Evolutionary conservation across 805 yeast genomes (phyloP).

Genomic region (Zygotorulaspora chibaensis): DNA sequence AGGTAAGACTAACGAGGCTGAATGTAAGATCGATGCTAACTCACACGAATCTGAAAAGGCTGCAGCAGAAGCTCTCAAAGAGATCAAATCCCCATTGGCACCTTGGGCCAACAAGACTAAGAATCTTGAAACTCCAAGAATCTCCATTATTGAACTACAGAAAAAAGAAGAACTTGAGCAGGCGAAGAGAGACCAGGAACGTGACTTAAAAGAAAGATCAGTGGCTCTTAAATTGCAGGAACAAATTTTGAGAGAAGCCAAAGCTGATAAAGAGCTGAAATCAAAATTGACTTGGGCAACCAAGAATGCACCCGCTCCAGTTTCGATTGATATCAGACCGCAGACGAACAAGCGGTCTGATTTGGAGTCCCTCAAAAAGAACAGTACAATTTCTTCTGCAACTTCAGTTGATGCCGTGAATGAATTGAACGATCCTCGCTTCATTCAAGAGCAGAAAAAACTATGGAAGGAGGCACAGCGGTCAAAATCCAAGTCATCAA

Average conservation of each 20-base stretch:
- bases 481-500: conserved; percentile 56
- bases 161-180: conserved; percentile 19
- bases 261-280: conserved; percentile 18
- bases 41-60: neutral
- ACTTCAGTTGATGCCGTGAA: conserved; percentile 5
- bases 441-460: conserved; percentile 32
- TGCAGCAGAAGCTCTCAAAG: conserved; percentile 6
- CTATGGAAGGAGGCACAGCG: conserved; percentile 56
- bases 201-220: conserved; percentile 17
- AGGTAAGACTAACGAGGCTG: neutral
- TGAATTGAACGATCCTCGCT: conserved; percentile 26
- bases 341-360: conserved; percentile 9
- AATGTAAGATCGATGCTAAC: neutral
- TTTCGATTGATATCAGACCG: conserved; percentile 20
- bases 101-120: conserved; percentile 30
- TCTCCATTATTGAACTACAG: conserved; percentile 24
- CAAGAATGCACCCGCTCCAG: conserved; percentile 15
- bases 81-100: conserved; percentile 19
- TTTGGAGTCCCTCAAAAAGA: neutral
- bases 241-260: conserved; percentile 21
- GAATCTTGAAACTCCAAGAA: conserved; percentile 16
- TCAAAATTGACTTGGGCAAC: conserved; percentile 32
- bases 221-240: conserved; percentile 22
- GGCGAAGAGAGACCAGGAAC: conserved; percentile 15
- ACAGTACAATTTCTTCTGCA: conserved; percentile 2